These are phyloP conservation scores for Dillenia turbinata DNA, from an alignment of 164 flowering plant genomes.

Conservation along the genomic window DNA sequence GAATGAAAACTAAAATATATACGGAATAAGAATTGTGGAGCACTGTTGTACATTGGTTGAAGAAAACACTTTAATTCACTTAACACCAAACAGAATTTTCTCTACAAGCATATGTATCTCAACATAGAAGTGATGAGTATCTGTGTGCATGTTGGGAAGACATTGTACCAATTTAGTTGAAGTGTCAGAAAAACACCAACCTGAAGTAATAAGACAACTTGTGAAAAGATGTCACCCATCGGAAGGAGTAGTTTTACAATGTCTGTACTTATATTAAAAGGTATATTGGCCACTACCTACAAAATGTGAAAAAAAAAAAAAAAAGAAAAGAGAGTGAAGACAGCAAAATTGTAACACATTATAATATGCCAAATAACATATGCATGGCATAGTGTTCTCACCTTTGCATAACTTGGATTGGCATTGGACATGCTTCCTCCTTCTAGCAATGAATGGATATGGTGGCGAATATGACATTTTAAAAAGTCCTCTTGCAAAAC, in stretches of 20 bases:
- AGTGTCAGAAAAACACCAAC: slow-evolving; percentile 25
- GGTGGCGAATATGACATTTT: slow-evolving; percentile 67
- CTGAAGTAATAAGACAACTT: slow-evolving; percentile 93
- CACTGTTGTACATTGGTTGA: too few species aligned
- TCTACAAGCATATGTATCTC: too few species aligned
- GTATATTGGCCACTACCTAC: slow-evolving; percentile 96
- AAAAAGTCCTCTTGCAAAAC: slow-evolving; percentile 88
- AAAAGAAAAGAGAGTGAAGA: neutral
- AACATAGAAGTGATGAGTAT: too few species aligned
- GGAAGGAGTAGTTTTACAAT: slow-evolving; percentile 90
- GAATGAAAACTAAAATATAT: too few species aligned
- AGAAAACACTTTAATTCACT: too few species aligned
- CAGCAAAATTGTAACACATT: neutral
- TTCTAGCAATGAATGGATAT: slow-evolving; percentile 43
- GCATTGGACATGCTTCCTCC: slow-evolving; percentile 15
- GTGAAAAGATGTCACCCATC: slow-evolving; percentile 91
- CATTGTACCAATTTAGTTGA: too few species aligned
- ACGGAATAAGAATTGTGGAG: too few species aligned
- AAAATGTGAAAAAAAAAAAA: slow-evolving; percentile 1
- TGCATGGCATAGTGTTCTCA: slow-evolving; percentile 23
- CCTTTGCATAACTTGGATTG: slow-evolving; percentile 53
- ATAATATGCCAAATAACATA: neutral
- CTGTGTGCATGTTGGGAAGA: too few species aligned
- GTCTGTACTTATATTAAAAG: slow-evolving; percentile 92
- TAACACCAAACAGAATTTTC: too few species aligned